phyloP scores from a whole-genome alignment of 1,139 yeast genomes.

The Magnusiomyces ingens region DNA sequence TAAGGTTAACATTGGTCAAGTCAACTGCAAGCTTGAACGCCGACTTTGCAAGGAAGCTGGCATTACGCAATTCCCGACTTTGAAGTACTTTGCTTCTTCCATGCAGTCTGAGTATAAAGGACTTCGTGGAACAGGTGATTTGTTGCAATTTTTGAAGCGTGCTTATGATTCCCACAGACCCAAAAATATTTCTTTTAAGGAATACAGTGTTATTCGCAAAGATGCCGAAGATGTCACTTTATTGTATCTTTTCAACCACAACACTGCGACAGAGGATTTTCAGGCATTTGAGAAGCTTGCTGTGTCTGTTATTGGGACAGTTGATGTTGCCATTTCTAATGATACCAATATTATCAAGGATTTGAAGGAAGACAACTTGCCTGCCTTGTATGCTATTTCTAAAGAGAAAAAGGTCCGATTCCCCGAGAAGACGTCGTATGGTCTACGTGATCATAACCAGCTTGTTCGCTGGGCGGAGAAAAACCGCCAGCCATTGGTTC shows the following conservation, averaged over 20 bases:
- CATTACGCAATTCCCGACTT: conserved; percentile 28
- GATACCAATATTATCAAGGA: conserved; percentile 26
- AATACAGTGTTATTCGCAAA: conserved; percentile 21
- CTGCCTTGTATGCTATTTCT: conserved; percentile 31
- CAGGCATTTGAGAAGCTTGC: conserved; percentile 34
- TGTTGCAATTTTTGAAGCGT: conserved; percentile 29
- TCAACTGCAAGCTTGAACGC: conserved; percentile 35
- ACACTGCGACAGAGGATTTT: conserved; percentile 36
- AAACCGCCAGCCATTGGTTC: conserved; percentile 33
- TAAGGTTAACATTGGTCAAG: conserved; percentile 35
- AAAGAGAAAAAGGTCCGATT: conserved; percentile 26
- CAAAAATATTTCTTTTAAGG: conserved; percentile 23
- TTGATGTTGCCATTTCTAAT: conserved; percentile 31
- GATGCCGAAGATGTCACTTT: conserved; percentile 22
- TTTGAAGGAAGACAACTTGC: conserved; percentile 28
- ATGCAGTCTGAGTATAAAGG: conserved; percentile 31
- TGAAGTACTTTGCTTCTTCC: conserved; percentile 30
- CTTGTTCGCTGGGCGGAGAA: conserved; percentile 31
- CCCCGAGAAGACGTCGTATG: conserved; percentile 31
- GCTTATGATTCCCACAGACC: conserved; percentile 28
- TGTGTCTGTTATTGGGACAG: conserved; percentile 31
- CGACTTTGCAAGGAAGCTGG: conserved; percentile 32
- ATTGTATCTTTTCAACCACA: conserved; percentile 36
- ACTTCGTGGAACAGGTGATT: conserved; percentile 31
- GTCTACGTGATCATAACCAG: conserved; percentile 29